Evolutionary conservation across 768 basidiomycete species (phyloP).

Genomic region (Fomitopsis pulvina): DNA sequence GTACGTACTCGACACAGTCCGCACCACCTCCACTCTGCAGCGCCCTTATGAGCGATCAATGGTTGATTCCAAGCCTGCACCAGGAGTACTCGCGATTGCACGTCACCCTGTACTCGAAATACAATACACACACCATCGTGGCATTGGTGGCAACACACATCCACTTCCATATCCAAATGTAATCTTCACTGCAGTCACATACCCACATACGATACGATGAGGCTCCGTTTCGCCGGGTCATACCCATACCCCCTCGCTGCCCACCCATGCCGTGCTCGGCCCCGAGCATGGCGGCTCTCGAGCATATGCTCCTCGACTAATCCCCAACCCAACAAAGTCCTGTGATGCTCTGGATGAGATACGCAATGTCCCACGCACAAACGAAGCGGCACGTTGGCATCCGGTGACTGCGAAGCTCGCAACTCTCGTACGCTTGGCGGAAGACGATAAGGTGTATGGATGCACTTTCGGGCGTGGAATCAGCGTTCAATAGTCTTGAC

Average conservation of each 20-base stretch:
- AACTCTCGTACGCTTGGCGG: not conserved
- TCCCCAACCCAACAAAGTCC: not conserved
- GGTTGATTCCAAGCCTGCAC: not conserved
- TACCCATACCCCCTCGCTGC: not conserved
- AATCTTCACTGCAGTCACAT: conserved; percentile 2
- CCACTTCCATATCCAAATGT: conserved; percentile 2
- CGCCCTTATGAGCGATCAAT: not conserved
- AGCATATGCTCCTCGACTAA: not conserved
- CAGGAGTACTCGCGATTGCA: not conserved
- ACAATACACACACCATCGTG: not conserved
- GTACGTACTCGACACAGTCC: not conserved
- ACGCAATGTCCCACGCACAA: not conserved
- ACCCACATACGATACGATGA: not conserved
- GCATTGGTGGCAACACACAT: not conserved
- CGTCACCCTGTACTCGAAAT: not conserved
- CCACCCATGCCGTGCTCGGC: conserved; percentile 1
- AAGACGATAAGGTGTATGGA: too few relatives aligned
- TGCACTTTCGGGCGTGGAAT: not conserved
- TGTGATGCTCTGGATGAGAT: not conserved
- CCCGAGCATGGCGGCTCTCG: not conserved
- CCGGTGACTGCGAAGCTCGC: not conserved
- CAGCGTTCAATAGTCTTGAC: not conserved
- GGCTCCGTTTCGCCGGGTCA: conserved; percentile 1
- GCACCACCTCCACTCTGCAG: conserved; percentile 3
- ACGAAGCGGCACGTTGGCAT: not conserved